Evolutionary conservation across 148 eudicot species (phyloP), one percentile per base, ranked within the genome.

Genomic region (Rhododendron simsii): DNA sequence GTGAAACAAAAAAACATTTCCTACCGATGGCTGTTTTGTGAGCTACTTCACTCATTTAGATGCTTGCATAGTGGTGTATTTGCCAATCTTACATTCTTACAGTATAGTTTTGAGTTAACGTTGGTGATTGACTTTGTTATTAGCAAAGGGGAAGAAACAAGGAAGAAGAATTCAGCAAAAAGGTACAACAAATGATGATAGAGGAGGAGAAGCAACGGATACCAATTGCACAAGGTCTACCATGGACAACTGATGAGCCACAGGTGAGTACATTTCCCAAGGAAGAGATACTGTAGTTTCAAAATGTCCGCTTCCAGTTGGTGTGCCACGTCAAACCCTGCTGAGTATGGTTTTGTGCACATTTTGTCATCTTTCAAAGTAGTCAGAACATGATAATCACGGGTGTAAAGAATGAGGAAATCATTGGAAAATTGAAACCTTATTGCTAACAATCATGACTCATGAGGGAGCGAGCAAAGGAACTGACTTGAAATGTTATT

Each of bases 171-270:
- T 93, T 96, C 84, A 80, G 86, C 81, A 94, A 93, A 84, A 96
- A 95, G 87, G 81, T 96, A 81, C 94, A 95, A 86, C 94, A 96
- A 69, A 89, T 88, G 92, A 88, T 89, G 90, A 87, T 84, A 50
- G 95, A 94, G 88, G 98, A 96, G 88, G 98, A 93, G 90, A 95
- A 91, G 90, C 92, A 89, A 86, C 93, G 96, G 84, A 89, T 95
- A 87, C 98, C 97, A 45, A 86, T 95, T 85, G 99, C 99, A 12
- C 99, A 93, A 91, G 96, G 98, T 84, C 96, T 96, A 85, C 99
- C 99, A 26, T 93, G 95, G 96, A 96, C 98, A 75, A 96, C 98
- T 47, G 99, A 95, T 85, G 94, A 94, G 81, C 98, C 99, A 45
- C 94, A 96, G 98, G 99, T 96, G 69, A 89, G 87, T 35, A n/a